Base-by-base conservation (phyloP, 495 filamentous ascomycete species). In the Penicillium nucicola region DNA sequence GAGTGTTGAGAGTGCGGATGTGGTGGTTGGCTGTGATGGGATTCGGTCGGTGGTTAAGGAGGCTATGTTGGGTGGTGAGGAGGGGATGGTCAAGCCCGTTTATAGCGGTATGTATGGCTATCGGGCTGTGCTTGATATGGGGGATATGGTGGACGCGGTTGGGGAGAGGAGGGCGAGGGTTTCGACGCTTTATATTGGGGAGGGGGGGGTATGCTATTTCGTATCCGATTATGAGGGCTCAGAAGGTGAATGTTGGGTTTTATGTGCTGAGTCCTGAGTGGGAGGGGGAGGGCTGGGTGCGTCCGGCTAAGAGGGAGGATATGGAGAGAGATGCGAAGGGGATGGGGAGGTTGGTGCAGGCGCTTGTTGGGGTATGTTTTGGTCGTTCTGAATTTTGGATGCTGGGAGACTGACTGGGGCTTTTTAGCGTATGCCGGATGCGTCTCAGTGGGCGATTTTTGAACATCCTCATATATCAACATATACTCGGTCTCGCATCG, bases 381-480 rank as follows among this genome's bases (percentile, higher is more conserved):
- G n/a, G n/a, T n/a, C n/a, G n/a, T n/a, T n/a, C n/a, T n/a, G n/a
- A n/a, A n/a, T n/a, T n/a, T n/a, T 0, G 20, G 18, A 25, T 33
- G 19, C 10, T 30, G 12, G 13, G 28, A 13, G 17, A n/a, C 23
- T 49, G 31, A 55, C 40, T 41, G 53, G 50, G 39, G 64, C 48
- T 41, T 44, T 12, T 38, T 10, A 23, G 57, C 8, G 32, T 17
- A 74, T 79, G 65, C 65, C 65, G 0, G 71, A 81, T 47, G 67
- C 77, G 8, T 75, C 75, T 4, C 68, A 82, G 22, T 87, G 84
- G 81, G 84, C 83, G 1, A 65, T 88, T 14, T 87, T 84, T 63
- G 76, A 87, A 28, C 76, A 83, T 38, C 77, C 77, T 1, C 76
- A 77, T 10, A 71, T 78, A 10, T 70, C 74, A 2, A 80, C 74